A percentile compares a stretch with the other conserved stretches of the same genome.
Evolutionary conservation across 2,329 filamentous ascomycete species (phyloP).

Genomic region (Trichoderma sp.): DNA sequence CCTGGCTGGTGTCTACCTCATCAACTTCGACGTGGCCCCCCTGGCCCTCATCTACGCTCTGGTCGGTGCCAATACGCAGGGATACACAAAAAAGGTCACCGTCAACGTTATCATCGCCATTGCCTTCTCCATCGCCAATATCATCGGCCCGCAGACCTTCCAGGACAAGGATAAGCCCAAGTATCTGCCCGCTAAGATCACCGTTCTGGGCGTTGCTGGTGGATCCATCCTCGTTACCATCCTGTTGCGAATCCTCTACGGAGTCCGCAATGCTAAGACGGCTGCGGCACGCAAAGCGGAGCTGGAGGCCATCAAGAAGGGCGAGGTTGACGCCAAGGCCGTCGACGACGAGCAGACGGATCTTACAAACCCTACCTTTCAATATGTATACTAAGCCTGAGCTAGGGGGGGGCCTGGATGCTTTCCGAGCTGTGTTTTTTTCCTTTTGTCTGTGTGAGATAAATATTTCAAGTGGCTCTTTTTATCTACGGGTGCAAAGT

Average conservation of each 20-base stretch:
- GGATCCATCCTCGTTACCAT: constrained; percentile 33
- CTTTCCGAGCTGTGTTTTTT: neutral
- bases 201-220: constrained; percentile 43
- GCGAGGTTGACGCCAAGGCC: constrained; percentile 26
- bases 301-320: constrained; percentile 32
- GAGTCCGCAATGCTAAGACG: constrained; percentile 39
- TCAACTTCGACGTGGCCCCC: constrained; percentile 47
- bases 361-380: constrained; percentile 29
- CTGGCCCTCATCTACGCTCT: constrained; percentile 53
- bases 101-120: constrained; percentile 44
- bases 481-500: neutral
- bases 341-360: constrained; percentile 33
- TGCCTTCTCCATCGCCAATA: constrained; percentile 44
- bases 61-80: constrained; percentile 45
- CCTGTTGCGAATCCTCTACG: constrained; percentile 33
- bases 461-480: neutral
- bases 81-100: constrained; percentile 46
- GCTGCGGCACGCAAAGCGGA: constrained; percentile 31
- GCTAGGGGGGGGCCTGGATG: neutral
- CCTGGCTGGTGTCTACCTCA: constrained; percentile 29
- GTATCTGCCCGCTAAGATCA: constrained; percentile 51
- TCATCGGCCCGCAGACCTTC: constrained; percentile 31
- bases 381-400: constrained; percentile 24
- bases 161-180: constrained; percentile 43
- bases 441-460: neutral